Conservation (phyloP, 805 yeast genomes). For the Lachancea fermentati region DNA sequence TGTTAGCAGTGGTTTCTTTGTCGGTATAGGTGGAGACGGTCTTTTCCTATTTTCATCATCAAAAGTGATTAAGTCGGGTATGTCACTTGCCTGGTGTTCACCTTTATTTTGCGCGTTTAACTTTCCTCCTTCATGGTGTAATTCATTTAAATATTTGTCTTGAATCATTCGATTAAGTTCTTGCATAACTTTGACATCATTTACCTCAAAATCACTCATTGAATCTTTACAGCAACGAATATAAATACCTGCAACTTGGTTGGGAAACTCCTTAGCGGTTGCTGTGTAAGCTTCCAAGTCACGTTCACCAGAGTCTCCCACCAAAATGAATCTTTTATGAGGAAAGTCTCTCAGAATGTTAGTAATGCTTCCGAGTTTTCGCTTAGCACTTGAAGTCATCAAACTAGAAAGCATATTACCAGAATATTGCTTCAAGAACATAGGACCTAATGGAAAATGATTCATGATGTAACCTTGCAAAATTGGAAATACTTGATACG, state of each 20-base stretch:
- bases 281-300: conserved; percentile 88
- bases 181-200: conserved; percentile 24
- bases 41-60: conserved; percentile 22
- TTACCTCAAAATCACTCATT: conserved; percentile 48
- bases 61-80: conserved; percentile 35
- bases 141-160: conserved; percentile 18
- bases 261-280: conserved; percentile 56
- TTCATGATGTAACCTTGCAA: conserved; percentile 22
- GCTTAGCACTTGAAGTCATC: conserved; percentile 79
- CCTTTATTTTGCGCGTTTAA: neutral
- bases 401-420: conserved; percentile 79
- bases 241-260: conserved; percentile 65
- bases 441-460: conserved; percentile 70
- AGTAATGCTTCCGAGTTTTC: conserved; percentile 63
- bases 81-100: neutral
- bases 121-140: conserved; percentile 4
- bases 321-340: conserved; percentile 65
- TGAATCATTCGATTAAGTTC: conserved; percentile 28
- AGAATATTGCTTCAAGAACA: conserved; percentile 79
- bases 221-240: conserved; percentile 73
- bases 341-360: conserved; percentile 71
- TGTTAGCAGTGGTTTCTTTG: conserved; percentile 5
- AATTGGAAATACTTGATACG: conserved; percentile 78
- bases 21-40: conserved; percentile 13
- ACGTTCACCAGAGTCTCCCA: conserved; percentile 95